These are phyloP conservation scores for Coprinellus micaceus DNA, from an alignment of 768 basidiomycete genomes.

Conservation along the genomic window DNA sequence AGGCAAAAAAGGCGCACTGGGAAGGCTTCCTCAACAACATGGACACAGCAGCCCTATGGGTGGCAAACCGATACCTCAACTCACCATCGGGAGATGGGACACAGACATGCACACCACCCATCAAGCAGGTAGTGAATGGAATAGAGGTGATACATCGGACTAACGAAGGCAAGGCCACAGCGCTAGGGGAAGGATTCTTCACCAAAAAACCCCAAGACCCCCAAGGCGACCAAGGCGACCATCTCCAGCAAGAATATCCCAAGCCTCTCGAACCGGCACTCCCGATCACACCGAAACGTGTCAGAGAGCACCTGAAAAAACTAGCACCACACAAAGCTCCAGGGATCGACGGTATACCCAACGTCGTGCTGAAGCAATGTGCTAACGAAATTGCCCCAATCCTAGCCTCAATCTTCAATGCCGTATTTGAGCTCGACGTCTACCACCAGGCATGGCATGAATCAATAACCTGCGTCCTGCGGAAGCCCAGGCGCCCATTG, in stretches of 20 bases:
- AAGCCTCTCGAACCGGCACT: constrained; percentile 15
- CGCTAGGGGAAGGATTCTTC: constrained; percentile 28
- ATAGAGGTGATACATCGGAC: constrained; percentile 7
- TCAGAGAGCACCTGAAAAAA: constrained; percentile 19
- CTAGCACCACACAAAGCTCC: constrained; percentile 31
- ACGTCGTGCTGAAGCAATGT: constrained; percentile 18
- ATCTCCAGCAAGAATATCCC: neutral
- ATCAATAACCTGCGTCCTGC: constrained; percentile 24
- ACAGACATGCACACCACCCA: constrained; percentile 25
- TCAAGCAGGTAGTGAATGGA: neutral
- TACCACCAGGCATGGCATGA: constrained; percentile 23
- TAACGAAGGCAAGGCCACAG: constrained; percentile 23
- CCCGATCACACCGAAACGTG: constrained; percentile 21
- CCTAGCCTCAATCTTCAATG: constrained; percentile 22
- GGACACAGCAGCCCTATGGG: constrained; percentile 17
- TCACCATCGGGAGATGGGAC: constrained; percentile 21
- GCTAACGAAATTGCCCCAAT: too few relatives aligned
- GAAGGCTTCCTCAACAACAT: constrained; percentile 24
- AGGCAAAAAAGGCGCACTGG: constrained; percentile 26
- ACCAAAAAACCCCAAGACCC: constrained; percentile 22
- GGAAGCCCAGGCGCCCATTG: constrained; percentile 30
- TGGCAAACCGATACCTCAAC: constrained; percentile 19
- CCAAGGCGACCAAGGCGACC: constrained; percentile 16
- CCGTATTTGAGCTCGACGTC: constrained; percentile 14
- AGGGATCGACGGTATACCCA: constrained; percentile 25